Evolutionary conservation across 495 filamentous ascomycete genomes (phyloP).

Genomic region (Penicillium ucsense): DNA sequence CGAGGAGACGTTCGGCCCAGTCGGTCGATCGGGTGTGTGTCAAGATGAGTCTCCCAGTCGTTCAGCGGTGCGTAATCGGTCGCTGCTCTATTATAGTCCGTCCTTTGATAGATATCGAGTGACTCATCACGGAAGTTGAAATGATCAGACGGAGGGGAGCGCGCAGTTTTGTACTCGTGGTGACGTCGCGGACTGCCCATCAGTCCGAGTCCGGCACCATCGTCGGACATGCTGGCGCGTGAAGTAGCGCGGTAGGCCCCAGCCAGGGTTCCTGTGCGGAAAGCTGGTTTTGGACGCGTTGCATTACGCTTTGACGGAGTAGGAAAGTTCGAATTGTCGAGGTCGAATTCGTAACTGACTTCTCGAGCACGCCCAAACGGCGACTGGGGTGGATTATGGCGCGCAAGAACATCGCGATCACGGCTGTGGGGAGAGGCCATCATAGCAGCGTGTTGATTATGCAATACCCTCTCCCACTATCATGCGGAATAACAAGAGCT

Average conservation of each 20-base stretch:
- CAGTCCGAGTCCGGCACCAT: slow-evolving; percentile 10
- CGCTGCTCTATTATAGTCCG: slow-evolving; percentile 34
- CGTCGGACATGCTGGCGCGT: slow-evolving; percentile 14
- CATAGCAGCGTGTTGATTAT: background rate
- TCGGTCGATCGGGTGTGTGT: slow-evolving; percentile 8
- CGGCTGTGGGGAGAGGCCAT: slow-evolving; percentile 12
- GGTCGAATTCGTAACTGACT: slow-evolving; percentile 17
- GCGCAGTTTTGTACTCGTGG: slow-evolving; percentile 3
- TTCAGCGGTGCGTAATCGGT: slow-evolving; percentile 25
- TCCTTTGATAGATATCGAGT: slow-evolving; percentile 35
- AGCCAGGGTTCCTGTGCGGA: slow-evolving; percentile 29
- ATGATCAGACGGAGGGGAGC: slow-evolving; percentile 13
- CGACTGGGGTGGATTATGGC: slow-evolving; percentile 21
- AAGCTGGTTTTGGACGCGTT: slow-evolving; percentile 19
- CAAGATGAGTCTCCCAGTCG: slow-evolving; percentile 12
- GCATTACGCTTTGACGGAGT: slow-evolving; percentile 22
- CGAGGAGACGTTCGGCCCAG: slow-evolving; percentile 21
- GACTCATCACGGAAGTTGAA: slow-evolving; percentile 37
- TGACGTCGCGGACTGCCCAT: slow-evolving; percentile 12
- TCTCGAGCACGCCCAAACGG: slow-evolving; percentile 28
- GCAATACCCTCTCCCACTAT: too few species aligned
- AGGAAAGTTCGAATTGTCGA: slow-evolving; percentile 21
- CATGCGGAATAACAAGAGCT: too few species aligned
- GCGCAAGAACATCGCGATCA: slow-evolving; percentile 15
- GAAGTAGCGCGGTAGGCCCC: slow-evolving; percentile 27